Evolutionary conservation across 1,284 basidiomycete genomes (phyloP).

Genomic region (Cutaneotrichosporon cutaneum): DNA sequence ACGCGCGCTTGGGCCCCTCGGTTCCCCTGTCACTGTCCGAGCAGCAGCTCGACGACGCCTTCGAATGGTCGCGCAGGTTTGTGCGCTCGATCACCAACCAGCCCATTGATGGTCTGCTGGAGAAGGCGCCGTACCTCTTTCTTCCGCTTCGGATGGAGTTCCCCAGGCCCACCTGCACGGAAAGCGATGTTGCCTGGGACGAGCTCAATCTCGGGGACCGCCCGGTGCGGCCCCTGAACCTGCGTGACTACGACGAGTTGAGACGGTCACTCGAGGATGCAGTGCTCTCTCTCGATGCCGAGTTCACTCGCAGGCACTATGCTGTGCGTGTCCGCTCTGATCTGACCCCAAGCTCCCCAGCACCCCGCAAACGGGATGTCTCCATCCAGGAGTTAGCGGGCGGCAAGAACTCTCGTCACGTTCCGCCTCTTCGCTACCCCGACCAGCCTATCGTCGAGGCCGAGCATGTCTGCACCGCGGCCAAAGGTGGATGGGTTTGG

Average conservation of each 20-base stretch:
- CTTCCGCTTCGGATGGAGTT: conserved; percentile 29
- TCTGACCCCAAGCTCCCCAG: conserved; percentile 31
- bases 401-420: neutral
- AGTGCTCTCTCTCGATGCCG: conserved; percentile 26
- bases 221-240: conserved; percentile 5
- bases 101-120: conserved; percentile 22
- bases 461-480: conserved; percentile 18
- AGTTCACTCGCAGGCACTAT: conserved; percentile 32
- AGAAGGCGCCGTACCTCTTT: conserved; percentile 30
- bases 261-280: conserved; percentile 26
- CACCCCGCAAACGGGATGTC: neutral
- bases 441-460: conserved; percentile 33
- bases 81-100: conserved; percentile 37
- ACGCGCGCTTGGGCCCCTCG: conserved; percentile 1
- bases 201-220: conserved; percentile 28
- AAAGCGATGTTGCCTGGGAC: conserved; percentile 38
- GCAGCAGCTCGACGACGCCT: conserved; percentile 23
- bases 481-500: conserved; percentile 30
- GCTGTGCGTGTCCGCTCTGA: conserved; percentile 27
- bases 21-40: neutral
- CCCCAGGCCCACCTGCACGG: neutral
- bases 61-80: conserved; percentile 31
- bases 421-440: neutral
- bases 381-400: neutral
- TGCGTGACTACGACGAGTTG: conserved; percentile 24